Evolutionary conservation across 345 rosid species (phyloP), one percentile per base, ranked within the genome.

Genomic region (Bruguiera parviflora): DNA sequence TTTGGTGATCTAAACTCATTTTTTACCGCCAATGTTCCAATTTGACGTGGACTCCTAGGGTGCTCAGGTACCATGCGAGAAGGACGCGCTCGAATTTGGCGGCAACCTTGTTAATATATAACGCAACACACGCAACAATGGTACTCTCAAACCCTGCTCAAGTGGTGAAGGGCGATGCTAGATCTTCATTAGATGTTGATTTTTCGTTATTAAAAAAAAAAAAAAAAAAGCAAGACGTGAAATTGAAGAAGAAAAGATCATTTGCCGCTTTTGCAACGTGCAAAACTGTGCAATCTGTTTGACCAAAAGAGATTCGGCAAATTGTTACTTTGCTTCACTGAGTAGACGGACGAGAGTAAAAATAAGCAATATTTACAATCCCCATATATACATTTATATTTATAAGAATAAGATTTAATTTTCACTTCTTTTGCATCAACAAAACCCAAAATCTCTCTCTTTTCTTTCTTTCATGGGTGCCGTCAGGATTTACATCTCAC

Each of bases 1-100:
- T 86, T 86, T 15, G 82, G 80, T 2, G 87, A 80, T 32, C 32
- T 80, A n/a, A 61, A 39, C 61, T 66, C 67, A 8, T 73, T 61
- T 61, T 27, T 55, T 53, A 24, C 71, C 67, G 3, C 77, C 65
- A 22, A 73, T 73, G 63, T 66, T 73, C 19, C 76, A 73, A 8
- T 73, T 37, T 5, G 71, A 73, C 62, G 39, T 73, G n/a, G 33
- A 53, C 3, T 6, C 10, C 21, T 60, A 11, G 4, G 19, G 9
- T 21, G 35, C 29, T 8, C 9, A 5, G 27, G 20, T 18, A 19
- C 11, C 13, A 11, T 3, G 2, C 16, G 19, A 0, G 49, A 11
- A 16, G 11, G 52, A 21, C 22, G 0, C 15, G 8, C 1, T 43
- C 18, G 19, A 43, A 8, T 43, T 11, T 43, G 49, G 4, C 49